A percentile compares a stretch with the other conserved stretches of the same genome.
These are phyloP conservation scores for Oryza brachyantha DNA, from an alignment of 176 grass and related monocot species.

Conservation along the genomic window DNA sequence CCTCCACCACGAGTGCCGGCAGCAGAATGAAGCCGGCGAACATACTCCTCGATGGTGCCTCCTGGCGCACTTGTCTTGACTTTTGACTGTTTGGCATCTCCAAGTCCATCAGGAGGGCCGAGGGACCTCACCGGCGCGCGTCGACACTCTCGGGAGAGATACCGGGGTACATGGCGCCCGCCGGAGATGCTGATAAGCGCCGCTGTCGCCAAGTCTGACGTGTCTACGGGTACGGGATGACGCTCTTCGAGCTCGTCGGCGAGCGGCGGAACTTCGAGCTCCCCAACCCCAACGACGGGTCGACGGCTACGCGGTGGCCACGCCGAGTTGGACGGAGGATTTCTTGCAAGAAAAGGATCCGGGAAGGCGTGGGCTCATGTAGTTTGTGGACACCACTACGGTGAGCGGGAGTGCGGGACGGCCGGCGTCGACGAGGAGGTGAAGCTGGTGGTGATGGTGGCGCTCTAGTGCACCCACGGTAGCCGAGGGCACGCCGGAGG, in stretches of 20 bases:
- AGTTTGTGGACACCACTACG: constrained; percentile 46
- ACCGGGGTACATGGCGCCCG: constrained; percentile 55
- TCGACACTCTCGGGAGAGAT: constrained; percentile 44
- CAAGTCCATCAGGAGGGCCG: constrained; percentile 42
- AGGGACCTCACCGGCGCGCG: constrained; percentile 50
- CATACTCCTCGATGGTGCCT: constrained; percentile 63
- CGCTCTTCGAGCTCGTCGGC: constrained; percentile 51
- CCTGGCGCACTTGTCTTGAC: constrained; percentile 47
- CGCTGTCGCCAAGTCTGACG: constrained; percentile 48
- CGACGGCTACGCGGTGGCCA: background rate
- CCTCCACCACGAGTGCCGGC: constrained; percentile 60
- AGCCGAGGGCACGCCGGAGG: constrained; percentile 29
- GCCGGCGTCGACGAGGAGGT: constrained; percentile 26
- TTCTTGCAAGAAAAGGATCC: constrained; percentile 46
- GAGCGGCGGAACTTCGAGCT: constrained; percentile 40
- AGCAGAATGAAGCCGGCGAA: constrained; percentile 59
- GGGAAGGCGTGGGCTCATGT: constrained; percentile 24
- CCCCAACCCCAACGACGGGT: background rate
- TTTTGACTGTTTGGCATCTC: constrained; percentile 72
- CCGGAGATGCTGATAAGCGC: constrained; percentile 53
- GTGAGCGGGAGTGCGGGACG: background rate
- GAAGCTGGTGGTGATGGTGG: constrained; percentile 32
- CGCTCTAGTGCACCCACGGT: constrained; percentile 56
- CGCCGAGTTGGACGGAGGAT: background rate
- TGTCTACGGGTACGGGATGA: constrained; percentile 74